Evolutionary conservation across 257 asterid genomes (phyloP), one percentile per base, ranked within the genome.

Genomic region (Solanum bulbocastanum): DNA sequence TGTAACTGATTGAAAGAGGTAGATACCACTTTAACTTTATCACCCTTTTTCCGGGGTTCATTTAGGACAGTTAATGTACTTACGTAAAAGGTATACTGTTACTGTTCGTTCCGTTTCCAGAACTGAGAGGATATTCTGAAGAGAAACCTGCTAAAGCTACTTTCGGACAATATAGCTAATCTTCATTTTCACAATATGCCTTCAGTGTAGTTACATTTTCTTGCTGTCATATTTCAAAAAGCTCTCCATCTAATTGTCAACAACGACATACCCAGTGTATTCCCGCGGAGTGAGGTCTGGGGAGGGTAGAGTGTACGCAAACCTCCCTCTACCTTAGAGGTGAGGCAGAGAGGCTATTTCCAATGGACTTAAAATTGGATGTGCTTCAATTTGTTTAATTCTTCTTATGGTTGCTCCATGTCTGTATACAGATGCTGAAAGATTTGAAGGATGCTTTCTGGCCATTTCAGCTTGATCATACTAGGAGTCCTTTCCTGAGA

Each of bases 381-480:
- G 32, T 71, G 18, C 62, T 36, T 84, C 44, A 3, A 25, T 75
- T 25, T 58, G 36, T 75, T 42, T 30, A 36, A 33, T 32, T 85
- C 32, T 76, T 15, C 22, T 40, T 20, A 18, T 10, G 16, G 5
- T 88, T 10, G 49, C 16, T 62, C 60, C 87, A 62, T 69, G 44
- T 84, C 89, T 62, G 37, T 84, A 49, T 89, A 81, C 92, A 95
- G 98, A 92, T 94, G 86, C 84, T 95, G 90, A 93, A 72, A 37
- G 98, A 95, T 90, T 93, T 95, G 91, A 94, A 95, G 90, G 89
- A 92, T 49, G 98, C 94, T 52, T 95, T 95, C 90, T 95, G 98
- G 98, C 98, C 98, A 83, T 95, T 95, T 91, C 98, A 93, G 90
- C 94, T 88, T 86, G 94, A 93, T 90, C 92, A 62, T 88, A 85